Evolutionary conservation across 2,329 filamentous ascomycete genomes (phyloP), one percentile per base, ranked within the genome.

Genomic region (Pyrenophora seminiperda): DNA sequence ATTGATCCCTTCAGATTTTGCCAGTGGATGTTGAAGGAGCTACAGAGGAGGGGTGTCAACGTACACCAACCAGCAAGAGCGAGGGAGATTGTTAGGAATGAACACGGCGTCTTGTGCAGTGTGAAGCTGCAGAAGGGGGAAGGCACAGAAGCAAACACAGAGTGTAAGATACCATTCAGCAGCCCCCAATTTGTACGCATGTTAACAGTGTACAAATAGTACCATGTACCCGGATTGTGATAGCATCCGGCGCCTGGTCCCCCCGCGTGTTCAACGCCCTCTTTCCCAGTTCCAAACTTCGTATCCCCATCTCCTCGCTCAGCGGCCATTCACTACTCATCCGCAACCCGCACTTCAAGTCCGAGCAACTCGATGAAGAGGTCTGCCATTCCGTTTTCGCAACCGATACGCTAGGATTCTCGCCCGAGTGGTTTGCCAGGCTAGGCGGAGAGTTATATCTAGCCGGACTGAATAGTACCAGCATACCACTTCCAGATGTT

Each of bases 251-350:
- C 3, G 81, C 84, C 3, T 93, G 90, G 89, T 87, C 88, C 0
- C 79, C 83, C 0, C 72, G 74, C 24, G 83, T 90, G n/a, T 87
- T 90, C 65, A 60, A 73, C 2, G 73, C 76, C 0, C 79, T 93
- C 13, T 92, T 93, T 63, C 83, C 83, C 0, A 62, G 70, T 0
- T 79, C 86, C 1, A 64, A 62, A 2, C 63, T 79, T 1, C 68
- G 75, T 9, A 73, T 91, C 17, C 82, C 84, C 0, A 76, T 91
- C 33, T 75, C 76, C 3, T 79, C 83, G 14, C 75, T 91, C 4
- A 87, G 87, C 0, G 90, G 89, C 0, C 85, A 92, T 71, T 90
- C 87, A 14, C 73, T 93, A 7, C 81, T 91, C 2, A 72, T 92
- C 4, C 81, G 76, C 49, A 84, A 83, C 5, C 83, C 86, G 1